Evolutionary conservation across 179 eudicot species (phyloP).

Genomic region (Corrigiola litoralis): DNA sequence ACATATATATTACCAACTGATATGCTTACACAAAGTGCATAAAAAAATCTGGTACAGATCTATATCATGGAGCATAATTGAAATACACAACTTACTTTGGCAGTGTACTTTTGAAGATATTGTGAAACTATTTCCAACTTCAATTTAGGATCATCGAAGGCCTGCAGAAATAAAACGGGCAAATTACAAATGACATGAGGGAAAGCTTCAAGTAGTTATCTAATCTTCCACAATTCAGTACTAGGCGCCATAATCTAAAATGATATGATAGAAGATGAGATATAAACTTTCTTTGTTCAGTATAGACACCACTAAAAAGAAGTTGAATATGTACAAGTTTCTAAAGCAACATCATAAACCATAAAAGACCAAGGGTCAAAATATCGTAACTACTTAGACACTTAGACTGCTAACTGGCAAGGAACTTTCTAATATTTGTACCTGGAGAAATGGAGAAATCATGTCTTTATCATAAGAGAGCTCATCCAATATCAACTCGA

Average conservation of each 20-base stretch:
- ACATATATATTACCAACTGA: too few relatives aligned
- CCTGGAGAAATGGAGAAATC: slow-evolving; percentile 73
- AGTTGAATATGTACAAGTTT: background rate
- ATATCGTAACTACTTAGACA: too few relatives aligned
- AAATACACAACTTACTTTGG: slow-evolving; percentile 51
- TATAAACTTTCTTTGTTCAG: too few relatives aligned
- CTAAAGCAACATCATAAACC: background rate
- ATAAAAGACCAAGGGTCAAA: background rate
- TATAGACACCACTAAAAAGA: too few relatives aligned
- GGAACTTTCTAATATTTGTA: slow-evolving; percentile 13
- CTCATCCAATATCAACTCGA: slow-evolving; percentile 76
- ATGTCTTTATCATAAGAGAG: slow-evolving; percentile 56
- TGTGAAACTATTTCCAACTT: slow-evolving; percentile 71
- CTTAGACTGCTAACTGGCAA: too few relatives aligned
- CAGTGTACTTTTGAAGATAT: slow-evolving; percentile 66
- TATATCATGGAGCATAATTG: background rate
- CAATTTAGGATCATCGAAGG: slow-evolving; percentile 59
- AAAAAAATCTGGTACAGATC: background rate
- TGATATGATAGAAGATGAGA: background rate
- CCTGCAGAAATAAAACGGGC: slow-evolving; percentile 42
- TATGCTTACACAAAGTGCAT: background rate
- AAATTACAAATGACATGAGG: slow-evolving; percentile 2
- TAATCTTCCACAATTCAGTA: too few relatives aligned
- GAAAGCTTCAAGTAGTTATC: background rate
- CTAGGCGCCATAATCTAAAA: too few relatives aligned